Conservation (phyloP, 2,329 filamentous ascomycete species). For the Beauveria sp. region DNA sequence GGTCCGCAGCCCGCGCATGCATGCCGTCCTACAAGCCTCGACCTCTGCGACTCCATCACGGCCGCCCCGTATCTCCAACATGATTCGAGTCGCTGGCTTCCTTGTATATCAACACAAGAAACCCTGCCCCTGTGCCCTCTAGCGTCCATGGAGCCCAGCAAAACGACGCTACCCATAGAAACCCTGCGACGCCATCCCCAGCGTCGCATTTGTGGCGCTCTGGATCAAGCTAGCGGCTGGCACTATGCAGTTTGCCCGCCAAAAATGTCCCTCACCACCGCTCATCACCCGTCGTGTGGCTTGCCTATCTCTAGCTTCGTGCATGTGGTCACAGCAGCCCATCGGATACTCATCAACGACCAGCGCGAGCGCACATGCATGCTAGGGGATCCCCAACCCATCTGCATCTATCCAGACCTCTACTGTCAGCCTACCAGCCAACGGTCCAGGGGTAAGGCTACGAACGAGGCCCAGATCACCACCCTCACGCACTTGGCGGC, state of each 20-base stretch:
- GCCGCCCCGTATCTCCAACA: neutral
- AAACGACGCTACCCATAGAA: neutral
- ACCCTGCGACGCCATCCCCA: neutral
- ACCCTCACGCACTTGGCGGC: neutral
- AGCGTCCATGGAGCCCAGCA: neutral
- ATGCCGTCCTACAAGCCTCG: neutral
- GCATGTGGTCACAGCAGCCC: neutral
- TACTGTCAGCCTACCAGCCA: neutral
- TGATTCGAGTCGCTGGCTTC: neutral
- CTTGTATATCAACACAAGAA: neutral
- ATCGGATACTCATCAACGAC: neutral
- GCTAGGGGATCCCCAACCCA: conserved; percentile 1
- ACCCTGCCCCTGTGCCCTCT: neutral
- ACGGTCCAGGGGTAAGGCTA: conserved; percentile 4
- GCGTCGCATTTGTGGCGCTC: neutral
- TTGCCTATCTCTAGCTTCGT: neutral
- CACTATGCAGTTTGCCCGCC: neutral
- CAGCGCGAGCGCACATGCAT: neutral
- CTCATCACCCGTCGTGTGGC: conserved; percentile 1
- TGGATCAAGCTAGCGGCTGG: neutral
- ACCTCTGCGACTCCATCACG: neutral
- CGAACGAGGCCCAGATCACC: neutral
- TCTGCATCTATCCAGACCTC: neutral
- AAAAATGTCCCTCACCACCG: neutral
- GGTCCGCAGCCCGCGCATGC: neutral